Base-by-base conservation (phyloP, 2,329 filamentous ascomycete species). In the Botryotinia convoluta region DNA sequence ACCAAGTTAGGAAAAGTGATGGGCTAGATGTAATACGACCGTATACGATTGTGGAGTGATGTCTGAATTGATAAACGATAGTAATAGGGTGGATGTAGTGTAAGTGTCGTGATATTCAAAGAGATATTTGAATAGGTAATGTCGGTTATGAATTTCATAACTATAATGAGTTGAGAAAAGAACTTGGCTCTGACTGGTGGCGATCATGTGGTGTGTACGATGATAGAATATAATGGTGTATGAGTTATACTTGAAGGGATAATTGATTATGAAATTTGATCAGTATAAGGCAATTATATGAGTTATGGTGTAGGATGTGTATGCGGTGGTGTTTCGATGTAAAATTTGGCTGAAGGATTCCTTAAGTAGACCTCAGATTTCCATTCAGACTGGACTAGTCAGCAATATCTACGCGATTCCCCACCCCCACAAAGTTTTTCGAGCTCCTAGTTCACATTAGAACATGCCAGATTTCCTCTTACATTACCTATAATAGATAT, bases 371-470 rank as follows among this genome's bases (percentile, higher is more conserved):
- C 20, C n/a, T 7, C 10, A 10, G 14, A n/a, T n/a, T 61, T 61
- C 22, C 12, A 61, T n/a, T 26, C 22, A 39, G 59, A n/a, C 35
- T 61, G 10, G 57, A n/a, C 1, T 2, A 29, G 6, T 29, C 6
- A 3, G 6, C 1, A 14, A 2, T 3, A 6, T 51, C 51, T 54
- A 57, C 6, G 0, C 1, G 8, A 8, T 29, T 9, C 51, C 1
- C 48, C 48, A 57, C 7, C 35, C 35, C 32, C 35, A 2, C 20
- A 32, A 59, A 32, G 8, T 14, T 2, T 26, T 32, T 37, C 12
- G 9, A 20, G 35, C 32, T 20, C 29, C 20, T 37, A 37, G 22
- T 61, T 20, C 10, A 61, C 16, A 26, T 26, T 14, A 12, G 9
- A 61, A 61, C 12, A 14, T 12, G 20, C 59, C 22, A 60, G 20